Evolutionary conservation across 352 stramenopile genomes (phyloP).

Genomic region (Pythium inflatum): DNA sequence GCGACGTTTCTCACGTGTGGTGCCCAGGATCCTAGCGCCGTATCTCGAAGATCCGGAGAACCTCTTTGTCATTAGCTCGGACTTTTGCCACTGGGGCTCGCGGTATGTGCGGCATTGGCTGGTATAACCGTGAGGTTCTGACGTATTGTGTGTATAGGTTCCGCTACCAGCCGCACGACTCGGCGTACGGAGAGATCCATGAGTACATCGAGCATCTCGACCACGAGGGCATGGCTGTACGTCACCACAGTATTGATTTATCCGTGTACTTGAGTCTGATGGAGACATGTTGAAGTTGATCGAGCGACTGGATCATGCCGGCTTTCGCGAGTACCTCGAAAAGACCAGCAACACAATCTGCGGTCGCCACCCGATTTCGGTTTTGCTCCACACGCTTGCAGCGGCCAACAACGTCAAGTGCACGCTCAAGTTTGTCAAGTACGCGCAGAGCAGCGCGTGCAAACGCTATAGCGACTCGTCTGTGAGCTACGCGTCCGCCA

Average conservation of each 20-base stretch:
- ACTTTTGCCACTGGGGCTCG: slow-evolving; percentile 97
- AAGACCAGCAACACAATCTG: slow-evolving; percentile 98
- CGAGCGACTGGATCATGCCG: slow-evolving; percentile 86
- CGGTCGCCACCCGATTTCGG: slow-evolving; percentile 94
- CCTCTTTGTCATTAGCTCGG: slow-evolving; percentile 95
- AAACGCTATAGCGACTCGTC: slow-evolving; percentile 88
- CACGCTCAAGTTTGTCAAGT: slow-evolving; percentile 92
- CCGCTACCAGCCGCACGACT: slow-evolving; percentile 88
- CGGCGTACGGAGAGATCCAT: slow-evolving; percentile 89
- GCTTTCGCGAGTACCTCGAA: slow-evolving; percentile 95
- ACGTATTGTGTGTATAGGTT: slow-evolving; percentile 84
- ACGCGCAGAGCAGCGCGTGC: slow-evolving; percentile 91
- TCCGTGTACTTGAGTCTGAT: background rate
- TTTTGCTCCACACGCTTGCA: slow-evolving; percentile 69
- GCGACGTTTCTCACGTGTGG: too few species aligned
- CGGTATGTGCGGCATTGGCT: too few species aligned
- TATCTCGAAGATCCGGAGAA: slow-evolving; percentile 93
- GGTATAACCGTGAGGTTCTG: too few species aligned
- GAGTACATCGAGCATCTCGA: slow-evolving; percentile 97
- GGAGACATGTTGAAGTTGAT: slow-evolving; percentile 68
- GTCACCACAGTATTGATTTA: background rate
- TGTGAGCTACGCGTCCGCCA: slow-evolving; percentile 95
- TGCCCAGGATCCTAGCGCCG: slow-evolving; percentile 81
- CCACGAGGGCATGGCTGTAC: slow-evolving; percentile 81
- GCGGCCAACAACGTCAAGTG: slow-evolving; percentile 62